A percentile compares a stretch with the other conserved stretches of the same genome.
Evolutionary conservation across 1,139 yeast species (phyloP).

Genomic region (Yamadazyma atmosphaerica): DNA sequence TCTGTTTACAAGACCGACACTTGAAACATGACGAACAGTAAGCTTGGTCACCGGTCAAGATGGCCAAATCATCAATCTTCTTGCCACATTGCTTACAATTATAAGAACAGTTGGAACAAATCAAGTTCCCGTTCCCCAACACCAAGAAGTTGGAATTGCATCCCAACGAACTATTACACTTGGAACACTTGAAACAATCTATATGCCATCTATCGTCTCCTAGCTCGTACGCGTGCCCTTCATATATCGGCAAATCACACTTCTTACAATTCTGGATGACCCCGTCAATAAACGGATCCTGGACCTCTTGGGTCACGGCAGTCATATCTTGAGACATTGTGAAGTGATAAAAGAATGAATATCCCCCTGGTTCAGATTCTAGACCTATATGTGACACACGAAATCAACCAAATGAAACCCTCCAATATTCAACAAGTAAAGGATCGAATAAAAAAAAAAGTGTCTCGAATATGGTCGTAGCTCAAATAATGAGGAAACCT

Average conservation of each 20-base stretch:
- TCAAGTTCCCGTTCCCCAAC: constrained; percentile 86
- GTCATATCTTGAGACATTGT: constrained; percentile 7
- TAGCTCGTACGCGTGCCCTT: constrained; percentile 79
- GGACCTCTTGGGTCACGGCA: constrained; percentile 8
- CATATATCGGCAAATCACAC: constrained; percentile 51
- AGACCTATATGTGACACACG: no score
- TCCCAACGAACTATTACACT: constrained; percentile 74
- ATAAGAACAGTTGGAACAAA: constrained; percentile 90
- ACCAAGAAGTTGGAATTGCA: constrained; percentile 89
- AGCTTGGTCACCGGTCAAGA: constrained; percentile 91
- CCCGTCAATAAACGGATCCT: constrained; percentile 17
- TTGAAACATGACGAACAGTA: constrained; percentile 90
- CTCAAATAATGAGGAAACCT: not conserved
- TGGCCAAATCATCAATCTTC: constrained; percentile 94
- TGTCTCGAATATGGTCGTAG: no score
- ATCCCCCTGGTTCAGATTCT: not conserved
- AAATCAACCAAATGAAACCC: no score
- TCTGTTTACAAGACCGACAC: constrained; percentile 85
- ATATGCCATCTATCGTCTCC: constrained; percentile 97
- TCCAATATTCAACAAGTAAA: no score
- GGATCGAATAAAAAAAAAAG: no score
- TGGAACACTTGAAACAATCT: constrained; percentile 86
- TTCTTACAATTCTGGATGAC: constrained; percentile 39
- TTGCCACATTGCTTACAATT: constrained; percentile 85
- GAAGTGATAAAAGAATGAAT: not conserved